Percentiles rank a stretch among this genome's conserved stretches.
phyloP scores from a whole-genome alignment of 2,329 filamentous ascomycete genomes.

The Neonectria ditissima region DNA sequence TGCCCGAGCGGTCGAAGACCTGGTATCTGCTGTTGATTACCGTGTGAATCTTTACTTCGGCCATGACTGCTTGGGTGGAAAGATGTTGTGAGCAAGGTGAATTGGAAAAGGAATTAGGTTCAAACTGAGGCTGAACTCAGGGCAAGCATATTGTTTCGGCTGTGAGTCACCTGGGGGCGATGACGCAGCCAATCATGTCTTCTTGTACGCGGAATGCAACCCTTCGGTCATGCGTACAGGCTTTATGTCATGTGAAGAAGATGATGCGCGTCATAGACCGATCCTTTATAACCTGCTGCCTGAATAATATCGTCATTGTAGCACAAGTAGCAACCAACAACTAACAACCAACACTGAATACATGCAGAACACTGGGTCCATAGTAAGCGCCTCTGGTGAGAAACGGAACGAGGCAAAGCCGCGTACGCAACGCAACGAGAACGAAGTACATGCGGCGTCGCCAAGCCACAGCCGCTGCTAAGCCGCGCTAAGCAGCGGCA shows the following conservation, averaged over 20 bases:
- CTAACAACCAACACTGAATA: too few species aligned
- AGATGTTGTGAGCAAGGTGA: background rate
- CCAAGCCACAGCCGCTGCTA: too few species aligned
- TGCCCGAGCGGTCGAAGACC: constrained; percentile 18
- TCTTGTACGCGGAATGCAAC: background rate
- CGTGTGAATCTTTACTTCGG: constrained; percentile 2
- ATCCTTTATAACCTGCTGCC: background rate
- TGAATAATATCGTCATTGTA: background rate
- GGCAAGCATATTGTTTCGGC: background rate
- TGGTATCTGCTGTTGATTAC: constrained; percentile 16
- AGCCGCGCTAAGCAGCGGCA: too few species aligned
- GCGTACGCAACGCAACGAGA: too few species aligned
- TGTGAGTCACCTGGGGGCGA: background rate
- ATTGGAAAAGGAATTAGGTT: background rate
- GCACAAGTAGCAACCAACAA: background rate
- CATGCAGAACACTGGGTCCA: too few species aligned
- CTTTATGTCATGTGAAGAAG: background rate
- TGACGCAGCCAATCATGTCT: background rate
- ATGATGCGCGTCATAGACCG: background rate
- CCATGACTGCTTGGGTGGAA: background rate
- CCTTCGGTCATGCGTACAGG: background rate
- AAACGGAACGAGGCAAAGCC: too few species aligned
- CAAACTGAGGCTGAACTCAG: background rate
- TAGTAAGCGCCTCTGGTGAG: too few species aligned
- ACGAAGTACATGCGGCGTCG: too few species aligned